Percentiles rank a stretch among this genome's conserved stretches.
Conservation (phyloP, 2,329 filamentous ascomycete species). For the Nemania bipapillata region DNA sequence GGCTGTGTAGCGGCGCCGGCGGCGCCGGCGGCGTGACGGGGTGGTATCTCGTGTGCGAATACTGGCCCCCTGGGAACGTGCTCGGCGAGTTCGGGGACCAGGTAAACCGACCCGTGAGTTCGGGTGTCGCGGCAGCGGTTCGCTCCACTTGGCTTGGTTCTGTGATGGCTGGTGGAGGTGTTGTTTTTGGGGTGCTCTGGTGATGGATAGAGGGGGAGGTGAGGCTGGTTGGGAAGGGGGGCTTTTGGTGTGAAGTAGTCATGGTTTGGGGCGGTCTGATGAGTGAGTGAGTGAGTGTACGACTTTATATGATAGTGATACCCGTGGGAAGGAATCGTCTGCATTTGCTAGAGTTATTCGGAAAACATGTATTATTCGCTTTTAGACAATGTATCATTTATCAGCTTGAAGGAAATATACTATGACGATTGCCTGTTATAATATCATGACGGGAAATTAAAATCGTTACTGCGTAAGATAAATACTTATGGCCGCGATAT, state of each 20-base stretch:
- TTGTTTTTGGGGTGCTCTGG: slow-evolving; percentile 10
- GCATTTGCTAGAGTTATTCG: neutral
- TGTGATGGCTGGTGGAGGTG: neutral
- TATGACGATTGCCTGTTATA: neutral
- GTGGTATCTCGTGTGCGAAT: slow-evolving; percentile 77
- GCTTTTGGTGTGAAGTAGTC: too few species aligned
- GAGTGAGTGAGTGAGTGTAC: neutral
- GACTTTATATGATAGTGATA: slow-evolving; percentile 10
- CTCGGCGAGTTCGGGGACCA: slow-evolving; percentile 62
- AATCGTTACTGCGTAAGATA: neutral
- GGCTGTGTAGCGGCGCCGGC: too few species aligned
- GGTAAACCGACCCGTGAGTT: slow-evolving; percentile 51
- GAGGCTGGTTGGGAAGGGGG: too few species aligned
- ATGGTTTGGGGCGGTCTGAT: neutral
- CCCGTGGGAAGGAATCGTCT: neutral
- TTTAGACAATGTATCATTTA: neutral
- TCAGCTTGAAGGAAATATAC: neutral
- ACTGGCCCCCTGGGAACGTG: slow-evolving; percentile 74
- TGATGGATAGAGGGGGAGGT: neutral
- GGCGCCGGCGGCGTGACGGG: too few species aligned
- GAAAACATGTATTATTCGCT: neutral
- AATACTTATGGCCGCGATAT: neutral
- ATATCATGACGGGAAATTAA: neutral
- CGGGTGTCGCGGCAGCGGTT: neutral
- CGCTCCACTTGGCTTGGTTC: slow-evolving; percentile 15